Conservation (phyloP, 805 yeast species). For the Huiozyma naganishii region DNA sequence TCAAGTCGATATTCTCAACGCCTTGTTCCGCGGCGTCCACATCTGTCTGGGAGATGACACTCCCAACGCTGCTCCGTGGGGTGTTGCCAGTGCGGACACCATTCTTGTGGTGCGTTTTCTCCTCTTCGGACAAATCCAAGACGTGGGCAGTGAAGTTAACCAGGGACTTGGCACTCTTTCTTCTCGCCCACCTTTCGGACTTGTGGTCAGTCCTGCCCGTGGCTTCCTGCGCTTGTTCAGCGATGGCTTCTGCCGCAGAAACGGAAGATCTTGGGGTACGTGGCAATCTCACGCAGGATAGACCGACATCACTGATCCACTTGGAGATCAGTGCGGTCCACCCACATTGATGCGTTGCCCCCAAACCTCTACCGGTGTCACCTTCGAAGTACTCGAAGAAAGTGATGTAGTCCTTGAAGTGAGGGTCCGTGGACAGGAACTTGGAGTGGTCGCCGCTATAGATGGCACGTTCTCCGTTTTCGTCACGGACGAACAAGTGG, state of each 20-base stretch:
- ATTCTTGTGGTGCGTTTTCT: constrained; percentile 24
- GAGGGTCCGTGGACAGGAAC: constrained; percentile 50
- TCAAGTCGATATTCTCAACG: neutral
- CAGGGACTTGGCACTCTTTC: constrained; percentile 66
- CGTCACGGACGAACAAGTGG: constrained; percentile 62
- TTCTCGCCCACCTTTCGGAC: constrained; percentile 38
- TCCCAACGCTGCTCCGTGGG: constrained; percentile 16
- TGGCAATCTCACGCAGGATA: constrained; percentile 34
- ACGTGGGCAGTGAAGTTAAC: constrained; percentile 57
- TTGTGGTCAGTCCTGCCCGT: constrained; percentile 7
- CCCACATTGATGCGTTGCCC: constrained; percentile 91
- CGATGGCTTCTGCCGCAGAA: constrained; percentile 5
- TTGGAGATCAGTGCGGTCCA: constrained; percentile 94
- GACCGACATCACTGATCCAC: constrained; percentile 84
- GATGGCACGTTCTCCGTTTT: constrained; percentile 61
- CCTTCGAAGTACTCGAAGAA: constrained; percentile 89
- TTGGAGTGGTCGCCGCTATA: constrained; percentile 58
- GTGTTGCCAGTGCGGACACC: constrained; percentile 18
- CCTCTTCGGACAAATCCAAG: constrained; percentile 59
- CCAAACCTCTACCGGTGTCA: constrained; percentile 88
- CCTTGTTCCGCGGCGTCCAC: neutral
- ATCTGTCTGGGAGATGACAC: constrained; percentile 1
- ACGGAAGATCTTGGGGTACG: constrained; percentile 23
- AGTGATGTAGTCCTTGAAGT: constrained; percentile 66
- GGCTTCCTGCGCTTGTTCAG: constrained; percentile 2